Evolutionary conservation across 192 early-diverging fungal genomes (phyloP), one percentile per base, ranked within the genome.

Genomic region (Cetraspora pellucida): DNA sequence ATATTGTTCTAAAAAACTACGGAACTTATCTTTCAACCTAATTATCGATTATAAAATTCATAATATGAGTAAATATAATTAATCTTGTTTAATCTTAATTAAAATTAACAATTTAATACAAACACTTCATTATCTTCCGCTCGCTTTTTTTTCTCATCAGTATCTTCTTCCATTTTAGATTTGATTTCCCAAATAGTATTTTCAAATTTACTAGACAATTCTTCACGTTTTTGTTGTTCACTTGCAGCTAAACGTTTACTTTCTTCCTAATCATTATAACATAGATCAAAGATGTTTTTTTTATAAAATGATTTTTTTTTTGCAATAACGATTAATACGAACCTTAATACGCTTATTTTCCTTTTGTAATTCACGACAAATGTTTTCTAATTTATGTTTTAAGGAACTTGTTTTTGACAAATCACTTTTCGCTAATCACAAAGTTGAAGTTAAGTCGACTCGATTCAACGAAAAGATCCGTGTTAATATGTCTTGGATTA

Each of bases 281-380:
- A 9, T 3, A 65, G n/a, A 44, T 43, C n/a, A 1, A 43, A 65
- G 6, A 10, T 9, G 1, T n/a, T 43, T 16, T 47, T 28, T 31
- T 45, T 70, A 66, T 47, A 30, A 54, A 46, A 46, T 8, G 16
- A 2, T 43, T 27, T 47, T 47, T 23, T 30, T 27, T 23, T 21
- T 45, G 5, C 11, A 10, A 28, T 14, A 11, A 10, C 10, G 5
- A 19, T 44, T 43, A 84, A 80, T 28, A 70, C 28, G 37, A 52
- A 87, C 87, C 86, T 89, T 89, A 46, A 90, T 81, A 3, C 78
- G 55, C 44, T 83, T 84, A 61, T 87, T 90, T 61, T 90, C 88
- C 28, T 85, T 84, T 49, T 90, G 85, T 52, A 90, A 71, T 73
- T 89, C 89, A 25, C 89, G 82, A 75, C 89, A 90, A 14, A 90